Conservation (phyloP, 2,329 filamentous ascomycete species). For the Paecilomyces sp. region DNA sequence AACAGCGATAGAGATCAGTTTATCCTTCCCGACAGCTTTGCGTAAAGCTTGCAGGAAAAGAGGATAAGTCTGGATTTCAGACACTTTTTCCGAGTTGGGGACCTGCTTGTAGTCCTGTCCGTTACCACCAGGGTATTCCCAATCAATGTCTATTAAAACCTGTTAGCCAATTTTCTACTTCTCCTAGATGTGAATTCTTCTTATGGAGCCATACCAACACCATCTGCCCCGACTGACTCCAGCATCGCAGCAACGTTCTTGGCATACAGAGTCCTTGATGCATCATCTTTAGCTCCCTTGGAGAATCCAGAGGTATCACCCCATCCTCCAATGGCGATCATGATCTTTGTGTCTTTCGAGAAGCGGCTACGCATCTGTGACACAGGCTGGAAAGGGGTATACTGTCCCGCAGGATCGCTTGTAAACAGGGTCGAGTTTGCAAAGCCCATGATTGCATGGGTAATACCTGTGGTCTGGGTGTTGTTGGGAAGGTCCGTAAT, state of each 20-base stretch:
- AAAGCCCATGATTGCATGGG: conserved; percentile 51
- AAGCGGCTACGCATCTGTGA: conserved; percentile 48
- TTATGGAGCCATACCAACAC: conserved; percentile 40
- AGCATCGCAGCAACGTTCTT: conserved; percentile 59
- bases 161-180: conserved; percentile 8
- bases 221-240: conserved; percentile 56
- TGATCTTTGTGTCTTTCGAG: conserved; percentile 51
- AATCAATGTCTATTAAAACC: conserved; percentile 52
- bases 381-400: conserved; percentile 49
- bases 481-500: conserved; percentile 24
- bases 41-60: conserved; percentile 55
- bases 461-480: conserved; percentile 38
- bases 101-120: conserved; percentile 60
- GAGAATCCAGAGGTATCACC: conserved; percentile 61
- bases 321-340: conserved; percentile 70
- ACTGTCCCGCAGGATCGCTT: conserved; percentile 34
- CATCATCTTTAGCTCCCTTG: conserved; percentile 45
- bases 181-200: not conserved
- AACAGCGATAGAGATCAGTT: conserved; percentile 60
- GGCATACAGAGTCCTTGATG: conserved; percentile 53
- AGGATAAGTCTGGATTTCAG: conserved; percentile 57
- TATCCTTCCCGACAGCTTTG: conserved; percentile 48
- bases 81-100: conserved; percentile 52
- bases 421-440: conserved; percentile 47
- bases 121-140: conserved; percentile 59